phyloP scores from a whole-genome alignment of 2,329 filamentous ascomycete species.

The Cytospora leucostoma region DNA sequence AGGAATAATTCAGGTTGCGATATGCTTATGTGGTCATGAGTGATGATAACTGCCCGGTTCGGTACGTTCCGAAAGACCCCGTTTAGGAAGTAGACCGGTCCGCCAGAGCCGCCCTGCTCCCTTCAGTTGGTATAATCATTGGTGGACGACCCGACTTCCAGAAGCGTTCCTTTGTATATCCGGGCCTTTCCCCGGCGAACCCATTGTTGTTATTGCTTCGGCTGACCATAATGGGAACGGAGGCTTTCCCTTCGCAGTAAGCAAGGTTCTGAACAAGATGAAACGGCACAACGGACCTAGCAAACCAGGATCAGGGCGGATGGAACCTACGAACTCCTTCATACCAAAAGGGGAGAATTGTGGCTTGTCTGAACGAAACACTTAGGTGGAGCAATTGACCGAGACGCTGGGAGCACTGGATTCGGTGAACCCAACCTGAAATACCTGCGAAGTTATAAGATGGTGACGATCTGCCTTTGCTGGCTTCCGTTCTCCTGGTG shows the following conservation, averaged over 20 bases:
- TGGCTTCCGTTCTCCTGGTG: neutral
- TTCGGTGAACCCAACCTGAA: too few relatives aligned
- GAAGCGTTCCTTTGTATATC: neutral
- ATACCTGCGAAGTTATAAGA: neutral
- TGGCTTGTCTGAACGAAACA: slow-evolving; percentile 3
- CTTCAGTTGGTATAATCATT: slow-evolving; percentile 8
- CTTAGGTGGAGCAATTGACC: neutral
- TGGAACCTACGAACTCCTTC: slow-evolving; percentile 13
- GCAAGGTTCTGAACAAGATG: neutral
- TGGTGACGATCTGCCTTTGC: slow-evolving; percentile 1
- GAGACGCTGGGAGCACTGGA: too few relatives aligned
- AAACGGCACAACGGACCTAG: neutral
- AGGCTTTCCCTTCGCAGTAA: neutral
- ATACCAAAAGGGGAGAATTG: slow-evolving; percentile 3
- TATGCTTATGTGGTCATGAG: neutral
- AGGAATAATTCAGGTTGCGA: neutral
- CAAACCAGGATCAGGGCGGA: neutral
- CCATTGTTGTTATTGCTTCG: neutral
- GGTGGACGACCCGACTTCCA: slow-evolving; percentile 19
- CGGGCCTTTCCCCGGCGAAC: neutral
- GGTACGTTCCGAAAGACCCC: slow-evolving; percentile 4
- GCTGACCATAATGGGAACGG: slow-evolving; percentile 5
- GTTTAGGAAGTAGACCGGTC: slow-evolving; percentile 16
- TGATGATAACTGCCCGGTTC: neutral
- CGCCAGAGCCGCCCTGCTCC: slow-evolving; percentile 13